Evolutionary conservation across 2,329 filamentous ascomycete genomes (phyloP).

Genomic region (Sarocladium brachiariae): DNA sequence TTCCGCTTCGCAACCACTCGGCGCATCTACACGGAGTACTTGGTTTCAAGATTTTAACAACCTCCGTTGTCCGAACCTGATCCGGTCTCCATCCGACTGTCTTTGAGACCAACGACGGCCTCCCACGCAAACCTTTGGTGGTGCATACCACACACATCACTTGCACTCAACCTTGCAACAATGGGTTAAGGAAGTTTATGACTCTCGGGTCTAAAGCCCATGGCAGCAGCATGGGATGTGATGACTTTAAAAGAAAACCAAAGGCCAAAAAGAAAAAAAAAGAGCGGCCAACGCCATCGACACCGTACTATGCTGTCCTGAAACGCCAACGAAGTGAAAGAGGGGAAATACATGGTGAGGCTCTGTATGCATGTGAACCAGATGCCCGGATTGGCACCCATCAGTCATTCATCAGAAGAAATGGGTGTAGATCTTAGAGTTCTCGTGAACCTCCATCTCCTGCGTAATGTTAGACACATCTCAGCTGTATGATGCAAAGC

Average conservation of each 20-base stretch:
- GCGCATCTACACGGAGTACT: not conserved
- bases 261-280: no score
- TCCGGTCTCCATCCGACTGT: not conserved
- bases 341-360: slow-evolving; percentile 44
- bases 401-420: slow-evolving; percentile 69
- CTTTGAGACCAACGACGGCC: not conserved
- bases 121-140: no score
- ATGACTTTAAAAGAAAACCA: slow-evolving; percentile 25
- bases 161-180: not conserved
- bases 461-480: slow-evolving; percentile 46
- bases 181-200: slow-evolving; percentile 30
- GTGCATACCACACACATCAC: no score
- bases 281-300: slow-evolving; percentile 33
- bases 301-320: slow-evolving; percentile 52
- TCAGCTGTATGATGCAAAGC: no score
- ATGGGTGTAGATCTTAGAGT: slow-evolving; percentile 98
- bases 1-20: not conserved
- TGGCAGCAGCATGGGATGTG: slow-evolving; percentile 25
- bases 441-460: slow-evolving; percentile 99
- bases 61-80: not conserved
- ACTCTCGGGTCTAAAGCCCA: slow-evolving; percentile 28
- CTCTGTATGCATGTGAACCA: not conserved
- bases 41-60: slow-evolving; percentile 3
- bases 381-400: slow-evolving; percentile 12
- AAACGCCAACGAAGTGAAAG: slow-evolving; percentile 43